These are phyloP conservation scores for Xylaria digitata DNA, from an alignment of 2,329 filamentous ascomycete species.

Conservation along the genomic window DNA sequence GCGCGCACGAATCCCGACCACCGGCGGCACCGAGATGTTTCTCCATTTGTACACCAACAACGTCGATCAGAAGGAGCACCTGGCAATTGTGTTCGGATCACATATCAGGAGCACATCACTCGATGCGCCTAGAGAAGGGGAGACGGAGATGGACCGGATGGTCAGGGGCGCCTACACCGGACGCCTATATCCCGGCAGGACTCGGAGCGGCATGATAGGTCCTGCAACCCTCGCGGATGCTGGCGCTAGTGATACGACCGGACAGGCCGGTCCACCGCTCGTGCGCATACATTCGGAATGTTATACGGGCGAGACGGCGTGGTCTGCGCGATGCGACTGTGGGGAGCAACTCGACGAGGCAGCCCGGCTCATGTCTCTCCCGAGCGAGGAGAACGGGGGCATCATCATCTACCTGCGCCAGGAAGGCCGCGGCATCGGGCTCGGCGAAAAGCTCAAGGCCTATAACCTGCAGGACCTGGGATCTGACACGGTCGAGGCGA, in stretches of 20 bases:
- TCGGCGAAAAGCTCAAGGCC: constrained; percentile 95
- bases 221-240: constrained; percentile 45
- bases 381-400: constrained; percentile 72
- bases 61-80: constrained; percentile 92
- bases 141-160: constrained; percentile 91
- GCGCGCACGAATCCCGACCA: constrained; percentile 93
- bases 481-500: constrained; percentile 97
- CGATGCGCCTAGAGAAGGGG: constrained; percentile 76
- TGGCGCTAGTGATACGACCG: constrained; percentile 26
- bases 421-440: constrained; percentile 93
- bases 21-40: constrained; percentile 94
- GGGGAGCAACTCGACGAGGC: constrained; percentile 98
- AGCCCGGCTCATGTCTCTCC: constrained; percentile 88
- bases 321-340: constrained; percentile 97
- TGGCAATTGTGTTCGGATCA: constrained; percentile 95
- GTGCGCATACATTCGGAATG: constrained; percentile 98
- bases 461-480: constrained; percentile 98
- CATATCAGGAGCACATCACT: constrained; percentile 80
- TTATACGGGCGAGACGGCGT: constrained; percentile 98
- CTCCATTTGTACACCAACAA: constrained; percentile 94
- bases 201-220: constrained; percentile 73
- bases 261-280: constrained; percentile 67
- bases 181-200: constrained; percentile 85
- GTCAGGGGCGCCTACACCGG: constrained; percentile 94
- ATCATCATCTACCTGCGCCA: constrained; percentile 96